These are phyloP conservation scores for Yarrowia sp. DNA, from an alignment of 805 yeast genomes.

Conservation along the genomic window DNA sequence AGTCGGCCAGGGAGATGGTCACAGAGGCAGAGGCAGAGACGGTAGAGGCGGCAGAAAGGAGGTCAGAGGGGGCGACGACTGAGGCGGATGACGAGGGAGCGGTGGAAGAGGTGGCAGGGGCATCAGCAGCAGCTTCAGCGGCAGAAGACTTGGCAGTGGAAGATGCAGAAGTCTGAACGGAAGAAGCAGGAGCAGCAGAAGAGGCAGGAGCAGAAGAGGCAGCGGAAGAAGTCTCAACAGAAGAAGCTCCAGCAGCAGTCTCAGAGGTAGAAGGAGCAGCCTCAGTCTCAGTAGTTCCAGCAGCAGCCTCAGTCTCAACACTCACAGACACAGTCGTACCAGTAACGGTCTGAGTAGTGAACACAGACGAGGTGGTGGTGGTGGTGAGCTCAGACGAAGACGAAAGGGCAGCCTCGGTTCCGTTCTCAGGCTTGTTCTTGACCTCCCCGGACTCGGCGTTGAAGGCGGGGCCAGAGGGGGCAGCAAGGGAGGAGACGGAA, in stretches of 20 bases:
- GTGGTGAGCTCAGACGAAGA: slow-evolving; percentile 15
- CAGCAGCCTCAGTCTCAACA: not conserved
- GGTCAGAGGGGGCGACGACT: slow-evolving; percentile 41
- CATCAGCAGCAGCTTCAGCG: slow-evolving; percentile 5
- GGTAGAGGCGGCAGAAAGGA: slow-evolving; percentile 25
- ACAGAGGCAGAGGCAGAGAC: slow-evolving; percentile 38
- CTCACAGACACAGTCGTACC: not conserved
- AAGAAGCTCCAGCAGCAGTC: slow-evolving; percentile 6
- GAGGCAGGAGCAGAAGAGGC: not conserved
- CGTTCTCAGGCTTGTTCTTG: slow-evolving; percentile 15
- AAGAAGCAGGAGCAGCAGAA: not conserved
- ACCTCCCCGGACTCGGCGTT: slow-evolving; percentile 18
- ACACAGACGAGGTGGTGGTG: slow-evolving; percentile 5
- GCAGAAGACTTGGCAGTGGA: not conserved
- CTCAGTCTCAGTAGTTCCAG: not conserved
- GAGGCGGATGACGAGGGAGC: slow-evolving; percentile 32
- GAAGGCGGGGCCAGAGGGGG: not conserved
- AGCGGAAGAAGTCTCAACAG: not conserved
- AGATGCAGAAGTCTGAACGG: not conserved
- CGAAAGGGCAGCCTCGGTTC: not conserved
- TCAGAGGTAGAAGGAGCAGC: not conserved
- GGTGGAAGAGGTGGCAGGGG: slow-evolving; percentile 2
- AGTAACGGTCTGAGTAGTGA: slow-evolving; percentile 4
- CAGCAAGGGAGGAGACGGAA: not conserved
- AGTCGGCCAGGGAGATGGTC: slow-evolving; percentile 23